Percentiles rank a stretch among this genome's conserved stretches.
Conservation (phyloP, 2,329 filamentous ascomycete species). For the Phaeosphaeria sp. region DNA sequence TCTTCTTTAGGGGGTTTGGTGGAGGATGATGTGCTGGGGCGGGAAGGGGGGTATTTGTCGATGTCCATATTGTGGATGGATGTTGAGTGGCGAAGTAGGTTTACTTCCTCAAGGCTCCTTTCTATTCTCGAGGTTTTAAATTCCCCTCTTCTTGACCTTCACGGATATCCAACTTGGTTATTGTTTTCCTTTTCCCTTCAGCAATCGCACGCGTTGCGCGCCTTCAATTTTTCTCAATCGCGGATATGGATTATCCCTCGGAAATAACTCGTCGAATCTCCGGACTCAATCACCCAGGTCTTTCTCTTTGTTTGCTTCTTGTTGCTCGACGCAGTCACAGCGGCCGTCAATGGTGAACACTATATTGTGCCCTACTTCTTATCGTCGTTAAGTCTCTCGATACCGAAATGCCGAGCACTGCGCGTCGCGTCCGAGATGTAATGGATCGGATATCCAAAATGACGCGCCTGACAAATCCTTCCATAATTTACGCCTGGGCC, state of each 20-base stretch:
- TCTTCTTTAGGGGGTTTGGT: neutral
- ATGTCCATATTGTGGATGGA: neutral
- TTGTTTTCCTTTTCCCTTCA: too few relatives aligned
- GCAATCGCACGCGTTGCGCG: too few relatives aligned
- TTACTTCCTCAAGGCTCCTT: neutral
- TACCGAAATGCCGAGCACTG: neutral
- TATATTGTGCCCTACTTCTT: too few relatives aligned
- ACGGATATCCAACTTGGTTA: too few relatives aligned
- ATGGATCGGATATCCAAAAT: neutral
- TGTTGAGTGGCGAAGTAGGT: neutral
- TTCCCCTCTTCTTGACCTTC: too few relatives aligned
- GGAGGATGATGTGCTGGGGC: neutral
- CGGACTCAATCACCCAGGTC: neutral
- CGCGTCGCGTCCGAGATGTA: neutral
- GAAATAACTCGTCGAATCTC: neutral
- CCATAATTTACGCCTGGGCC: neutral
- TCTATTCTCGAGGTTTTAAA: neutral
- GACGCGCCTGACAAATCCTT: neutral
- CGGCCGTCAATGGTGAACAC: too few relatives aligned
- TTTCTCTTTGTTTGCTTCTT: neutral
- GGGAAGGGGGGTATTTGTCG: neutral
- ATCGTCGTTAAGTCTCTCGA: too few relatives aligned
- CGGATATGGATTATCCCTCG: neutral
- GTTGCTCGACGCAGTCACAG: too few relatives aligned
- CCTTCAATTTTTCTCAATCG: neutral